Base-by-base conservation (phyloP, 139 green algal species). In the Haematococcus sp. region DNA sequence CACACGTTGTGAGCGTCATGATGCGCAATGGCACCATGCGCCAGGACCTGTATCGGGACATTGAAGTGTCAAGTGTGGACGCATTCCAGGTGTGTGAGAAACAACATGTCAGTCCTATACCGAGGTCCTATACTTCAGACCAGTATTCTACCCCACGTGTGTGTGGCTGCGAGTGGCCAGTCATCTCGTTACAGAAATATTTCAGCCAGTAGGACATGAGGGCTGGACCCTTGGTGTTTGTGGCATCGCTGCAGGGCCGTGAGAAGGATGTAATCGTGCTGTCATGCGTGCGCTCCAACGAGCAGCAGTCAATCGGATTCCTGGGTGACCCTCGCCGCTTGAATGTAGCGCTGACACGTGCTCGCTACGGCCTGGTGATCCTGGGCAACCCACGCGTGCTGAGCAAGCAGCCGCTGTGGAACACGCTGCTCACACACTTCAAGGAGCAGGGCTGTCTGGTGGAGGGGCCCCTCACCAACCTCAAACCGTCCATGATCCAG, bases 261-360 rank as follows among this genome's bases (percentile, higher is more conserved):
- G 96, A 99, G 88, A 98, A 98, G 87, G 95, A 99, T 73, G 95
- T 94, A 88, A 98, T 99, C 80, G 92, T 99, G 52, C 80, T 99
- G 40, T 97, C 93, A 0, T 98, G 94, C 77, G 96, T 99, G 59
- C 88, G 96, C 23, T 94, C 86, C 76, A 98, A 99, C 73, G 95
- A 98, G 77, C 86, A 86, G 75, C 86, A 93, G 74, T 92, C 92
- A 52, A 97, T 99, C 73, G 96, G 96, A 30, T 99, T 99, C 82
- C 82, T 99, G 70, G 87, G 86, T 17, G 96, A 99, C 78, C 92
- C 94, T 4, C 90, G 96, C 34, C 88, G 96, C 52, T 82, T 99
- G 35, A 99, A 99, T 74, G 91, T 97, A 68, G 95, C 95, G n/a
- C 87, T 99, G 31, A 99, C 96, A 1, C 86, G 96, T 9, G 94